A percentile compares a stretch with the other conserved stretches of the same genome.
These are phyloP conservation scores for Delonix regia DNA, from an alignment of 306 rosid genomes.

Conservation along the genomic window DNA sequence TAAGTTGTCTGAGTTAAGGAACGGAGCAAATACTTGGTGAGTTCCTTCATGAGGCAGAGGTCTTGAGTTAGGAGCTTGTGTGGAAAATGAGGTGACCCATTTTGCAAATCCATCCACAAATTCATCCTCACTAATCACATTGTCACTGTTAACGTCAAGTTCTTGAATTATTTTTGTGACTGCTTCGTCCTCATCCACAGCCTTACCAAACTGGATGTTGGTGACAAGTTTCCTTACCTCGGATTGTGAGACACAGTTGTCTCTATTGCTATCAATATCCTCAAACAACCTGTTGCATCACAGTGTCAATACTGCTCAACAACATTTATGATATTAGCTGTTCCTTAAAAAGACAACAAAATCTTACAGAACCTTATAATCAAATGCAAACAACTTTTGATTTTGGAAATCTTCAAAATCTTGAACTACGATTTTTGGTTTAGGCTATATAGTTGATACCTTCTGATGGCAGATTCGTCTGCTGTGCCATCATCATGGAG, in stretches of 20 bases:
- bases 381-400: neutral
- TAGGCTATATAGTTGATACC: constrained; percentile 28
- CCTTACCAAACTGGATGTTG: constrained; percentile 33
- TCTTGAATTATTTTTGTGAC: constrained; percentile 29
- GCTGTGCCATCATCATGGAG: constrained; percentile 43
- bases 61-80: neutral
- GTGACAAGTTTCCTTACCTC: constrained; percentile 44
- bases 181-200: constrained; percentile 13
- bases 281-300: constrained; percentile 46
- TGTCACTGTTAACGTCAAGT: constrained; percentile 24
- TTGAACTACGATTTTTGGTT: neutral
- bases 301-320: neutral
- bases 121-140: constrained; percentile 31
- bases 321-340: neutral
- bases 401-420: neutral
- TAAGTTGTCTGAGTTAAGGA: neutral
- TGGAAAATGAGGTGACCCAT: constrained; percentile 18
- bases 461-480: constrained; percentile 41
- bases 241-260: constrained; percentile 35
- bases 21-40: constrained; percentile 37
- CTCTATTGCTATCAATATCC: constrained; percentile 34
- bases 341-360: neutral
- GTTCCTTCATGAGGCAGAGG: constrained; percentile 12
- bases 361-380: neutral
- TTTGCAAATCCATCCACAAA: constrained; percentile 31